Percentiles rank a stretch among this genome's conserved stretches.
phyloP scores from a whole-genome alignment of 768 basidiomycete species.

The Boletus eberwhitei region DNA sequence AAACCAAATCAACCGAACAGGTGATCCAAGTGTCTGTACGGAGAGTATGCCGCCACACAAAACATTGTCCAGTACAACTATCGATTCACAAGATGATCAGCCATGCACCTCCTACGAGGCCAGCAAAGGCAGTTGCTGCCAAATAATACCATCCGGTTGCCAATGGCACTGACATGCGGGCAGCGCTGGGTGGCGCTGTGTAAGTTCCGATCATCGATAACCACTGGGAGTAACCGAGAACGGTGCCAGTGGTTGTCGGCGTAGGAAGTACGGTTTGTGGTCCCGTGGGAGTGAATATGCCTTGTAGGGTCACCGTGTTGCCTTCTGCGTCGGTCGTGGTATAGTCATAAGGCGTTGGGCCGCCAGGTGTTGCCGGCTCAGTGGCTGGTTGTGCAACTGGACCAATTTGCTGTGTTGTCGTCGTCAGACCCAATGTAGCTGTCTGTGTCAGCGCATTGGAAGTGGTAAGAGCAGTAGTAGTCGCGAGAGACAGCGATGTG shows the following conservation, averaged over 20 bases:
- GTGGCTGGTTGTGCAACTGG: slow-evolving; percentile 54
- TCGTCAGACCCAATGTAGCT: slow-evolving; percentile 18
- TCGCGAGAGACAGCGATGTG: not conserved
- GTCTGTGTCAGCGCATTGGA: slow-evolving; percentile 15
- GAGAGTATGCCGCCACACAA: not conserved
- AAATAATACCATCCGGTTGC: slow-evolving; percentile 29
- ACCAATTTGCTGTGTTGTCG: slow-evolving; percentile 18
- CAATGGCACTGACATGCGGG: slow-evolving; percentile 17
- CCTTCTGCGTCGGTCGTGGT: slow-evolving; percentile 42
- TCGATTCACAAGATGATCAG: slow-evolving; percentile 23
- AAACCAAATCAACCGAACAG: not conserved
- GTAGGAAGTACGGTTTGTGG: slow-evolving; percentile 28
- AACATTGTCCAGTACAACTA: slow-evolving; percentile 10
- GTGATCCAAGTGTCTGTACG: slow-evolving; percentile 5
- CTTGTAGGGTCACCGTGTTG: slow-evolving; percentile 18
- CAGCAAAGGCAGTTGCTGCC: slow-evolving; percentile 19
- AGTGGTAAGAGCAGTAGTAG: slow-evolving; percentile 12
- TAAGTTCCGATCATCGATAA: slow-evolving; percentile 30
- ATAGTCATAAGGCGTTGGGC: slow-evolving; percentile 48
- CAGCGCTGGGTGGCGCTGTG: slow-evolving; percentile 26
- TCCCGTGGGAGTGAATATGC: slow-evolving; percentile 32
- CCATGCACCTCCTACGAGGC: slow-evolving; percentile 33
- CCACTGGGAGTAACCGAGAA: slow-evolving; percentile 32
- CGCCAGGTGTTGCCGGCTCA: slow-evolving; percentile 38
- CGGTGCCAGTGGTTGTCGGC: slow-evolving; percentile 24